Evolutionary conservation across 306 rosid species (phyloP).

Genomic region (Cicer bijugum): DNA sequence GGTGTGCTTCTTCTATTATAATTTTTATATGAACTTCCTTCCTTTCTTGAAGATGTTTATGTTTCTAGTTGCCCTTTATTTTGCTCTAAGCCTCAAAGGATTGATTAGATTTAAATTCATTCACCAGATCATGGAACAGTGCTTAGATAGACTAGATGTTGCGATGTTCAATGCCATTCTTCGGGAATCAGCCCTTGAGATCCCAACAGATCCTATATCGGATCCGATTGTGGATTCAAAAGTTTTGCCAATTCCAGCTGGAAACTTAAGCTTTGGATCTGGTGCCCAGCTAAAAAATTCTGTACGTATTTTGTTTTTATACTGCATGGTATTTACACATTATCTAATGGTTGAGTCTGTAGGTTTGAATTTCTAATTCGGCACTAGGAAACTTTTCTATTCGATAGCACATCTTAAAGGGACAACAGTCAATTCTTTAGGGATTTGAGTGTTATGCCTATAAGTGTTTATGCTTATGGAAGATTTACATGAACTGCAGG

Average conservation of each 20-base stretch:
- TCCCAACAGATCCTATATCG: conserved; percentile 95
- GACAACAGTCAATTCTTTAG: background rate
- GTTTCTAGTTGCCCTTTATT: conserved; percentile 29
- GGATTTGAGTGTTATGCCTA: background rate
- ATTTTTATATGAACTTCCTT: conserved; percentile 10
- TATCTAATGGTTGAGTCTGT: background rate
- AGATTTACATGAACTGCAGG: conserved; percentile 58
- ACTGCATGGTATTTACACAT: background rate
- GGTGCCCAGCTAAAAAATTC: conserved; percentile 66
- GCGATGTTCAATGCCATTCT: conserved; percentile 98
- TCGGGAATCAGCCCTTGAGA: conserved; percentile 91
- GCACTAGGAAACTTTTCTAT: background rate
- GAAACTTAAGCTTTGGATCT: conserved; percentile 94
- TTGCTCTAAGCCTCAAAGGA: conserved; percentile 20
- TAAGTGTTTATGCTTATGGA: conserved; percentile 33
- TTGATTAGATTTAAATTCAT: conserved; percentile 45
- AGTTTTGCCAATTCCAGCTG: conserved; percentile 96
- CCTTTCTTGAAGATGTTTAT: conserved; percentile 30
- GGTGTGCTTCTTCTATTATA: conserved; percentile 51
- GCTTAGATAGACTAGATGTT: conserved; percentile 83
- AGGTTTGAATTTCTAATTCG: conserved; percentile 23
- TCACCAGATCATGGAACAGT: conserved; percentile 84
- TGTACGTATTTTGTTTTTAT: conserved; percentile 48
- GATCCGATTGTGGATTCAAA: conserved; percentile 91
- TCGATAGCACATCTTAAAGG: conserved; percentile 8